phyloP scores from a whole-genome alignment of 805 yeast genomes.

The Saturnispora ahearnii region DNA sequence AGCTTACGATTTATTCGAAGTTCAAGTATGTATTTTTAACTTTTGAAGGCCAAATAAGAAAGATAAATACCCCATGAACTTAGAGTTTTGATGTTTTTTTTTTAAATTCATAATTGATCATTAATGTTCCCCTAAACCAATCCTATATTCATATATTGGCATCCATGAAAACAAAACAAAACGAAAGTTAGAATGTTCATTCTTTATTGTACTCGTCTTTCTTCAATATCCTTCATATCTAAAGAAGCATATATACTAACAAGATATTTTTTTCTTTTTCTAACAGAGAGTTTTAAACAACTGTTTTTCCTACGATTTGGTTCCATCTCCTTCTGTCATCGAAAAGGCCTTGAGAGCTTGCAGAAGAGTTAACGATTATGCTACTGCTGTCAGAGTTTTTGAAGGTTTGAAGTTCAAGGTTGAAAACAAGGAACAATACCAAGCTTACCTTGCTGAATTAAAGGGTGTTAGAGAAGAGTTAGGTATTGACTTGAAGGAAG shows the following conservation, averaged over 20 bases:
- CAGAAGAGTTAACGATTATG: conserved; percentile 97
- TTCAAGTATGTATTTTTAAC: conserved; percentile 36
- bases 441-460: conserved; percentile 91
- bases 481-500: conserved; percentile 90
- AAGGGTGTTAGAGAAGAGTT: conserved; percentile 85
- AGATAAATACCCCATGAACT: neutral
- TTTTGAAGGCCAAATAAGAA: neutral
- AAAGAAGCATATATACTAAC: conserved; percentile 19
- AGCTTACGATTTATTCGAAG: conserved; percentile 81
- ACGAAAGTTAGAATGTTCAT: neutral
- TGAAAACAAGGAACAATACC: conserved; percentile 87
- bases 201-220: too few species aligned
- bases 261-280: conserved; percentile 18
- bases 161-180: neutral
- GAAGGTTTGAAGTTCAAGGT: conserved; percentile 96
- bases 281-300: conserved; percentile 85
- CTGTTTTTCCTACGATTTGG: conserved; percentile 96
- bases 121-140: neutral
- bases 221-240: too few species aligned
- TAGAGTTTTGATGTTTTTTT: neutral
- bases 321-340: conserved; percentile 93
- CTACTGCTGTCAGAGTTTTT: conserved; percentile 96
- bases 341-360: conserved; percentile 96
- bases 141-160: neutral
- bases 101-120: neutral